These are phyloP conservation scores for Protostelium mycophagum DNA, from an alignment of 78 protist genomes.

Conservation along the genomic window DNA sequence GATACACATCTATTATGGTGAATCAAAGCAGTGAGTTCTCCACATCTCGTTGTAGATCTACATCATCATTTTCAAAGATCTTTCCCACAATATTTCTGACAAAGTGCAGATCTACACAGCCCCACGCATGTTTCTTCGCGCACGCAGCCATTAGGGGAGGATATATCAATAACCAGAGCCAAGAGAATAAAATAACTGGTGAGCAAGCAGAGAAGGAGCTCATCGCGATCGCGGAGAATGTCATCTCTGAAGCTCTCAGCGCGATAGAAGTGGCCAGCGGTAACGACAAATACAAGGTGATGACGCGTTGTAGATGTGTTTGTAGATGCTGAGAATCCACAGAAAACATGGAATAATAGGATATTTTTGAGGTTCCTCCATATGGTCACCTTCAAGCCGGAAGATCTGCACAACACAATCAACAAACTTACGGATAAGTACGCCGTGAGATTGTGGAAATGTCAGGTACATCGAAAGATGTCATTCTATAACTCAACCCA, in stretches of 20 bases:
- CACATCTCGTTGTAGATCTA: too few relatives aligned
- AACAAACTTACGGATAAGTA: background rate
- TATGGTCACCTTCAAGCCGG: background rate
- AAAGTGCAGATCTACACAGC: background rate
- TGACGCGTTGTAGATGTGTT: background rate
- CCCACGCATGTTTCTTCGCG: background rate
- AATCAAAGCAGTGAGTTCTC: constrained; percentile 68
- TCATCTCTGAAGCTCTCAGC: background rate
- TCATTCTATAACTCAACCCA: background rate
- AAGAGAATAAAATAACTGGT: background rate
- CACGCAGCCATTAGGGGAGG: background rate
- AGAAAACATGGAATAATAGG: background rate
- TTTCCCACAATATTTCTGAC: background rate
- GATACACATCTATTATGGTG: constrained; percentile 79
- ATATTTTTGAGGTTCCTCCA: background rate
- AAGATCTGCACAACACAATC: background rate
- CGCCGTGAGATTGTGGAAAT: background rate
- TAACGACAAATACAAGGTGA: background rate
- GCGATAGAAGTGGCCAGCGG: background rate
- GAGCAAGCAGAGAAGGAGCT: background rate
- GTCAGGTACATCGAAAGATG: background rate
- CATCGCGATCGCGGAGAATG: background rate
- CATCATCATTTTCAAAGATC: background rate
- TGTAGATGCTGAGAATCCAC: background rate
- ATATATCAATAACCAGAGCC: too few relatives aligned